Evolutionary conservation across 2,329 filamentous ascomycete genomes (phyloP), one percentile per base, ranked within the genome.

Genomic region (Thyridium curvatum): DNA sequence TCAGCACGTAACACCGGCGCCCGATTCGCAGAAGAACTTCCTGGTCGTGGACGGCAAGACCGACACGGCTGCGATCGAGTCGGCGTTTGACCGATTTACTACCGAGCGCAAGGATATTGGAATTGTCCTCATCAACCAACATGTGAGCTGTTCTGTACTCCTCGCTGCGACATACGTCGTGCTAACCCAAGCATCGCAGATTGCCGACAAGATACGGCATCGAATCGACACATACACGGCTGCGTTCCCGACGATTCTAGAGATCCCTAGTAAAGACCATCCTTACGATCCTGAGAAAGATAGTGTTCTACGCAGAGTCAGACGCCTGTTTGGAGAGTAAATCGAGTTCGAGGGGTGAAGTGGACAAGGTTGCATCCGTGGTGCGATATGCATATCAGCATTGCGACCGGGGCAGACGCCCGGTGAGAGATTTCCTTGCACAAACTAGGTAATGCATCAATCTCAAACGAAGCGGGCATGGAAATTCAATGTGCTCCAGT

Each of bases 201-300:
- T 98, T 55, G 93, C 93, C 37, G 93, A 98, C 60, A 81, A 80
- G 60, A 98, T 98, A 76, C 80, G 93, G 61, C 78, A 91, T 60
- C 81, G 83, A 45, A 84, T 98, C 51, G 93, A 98, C 63, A 81
- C 79, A 30, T 96, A 94, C 66, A 91, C 88, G 15, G 87, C 91
- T 36, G 90, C 93, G 4, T 98, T 98, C 66, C 93, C 93, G n/a
- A 84, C 89, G 16, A 77, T 98, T 39, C 79, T 98, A 41, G 93
- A 98, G 65, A 97, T 98, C 44, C 93, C 93, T 17, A 94, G 88
- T 68, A 98, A 98, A 73, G 93, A 98, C 62, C 93, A 98, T 61
- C 93, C 93, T 3, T 98, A 98, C 59, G 91, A 98, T 54, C 93
- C 93, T 0, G 93, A 98, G 67, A 98, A 98, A 72, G 93, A 98